Percentiles rank a stretch among this genome's conserved stretches.
phyloP scores from a whole-genome alignment of 2,329 filamentous ascomycete genomes.

The Phialophora verrucosa region DNA sequence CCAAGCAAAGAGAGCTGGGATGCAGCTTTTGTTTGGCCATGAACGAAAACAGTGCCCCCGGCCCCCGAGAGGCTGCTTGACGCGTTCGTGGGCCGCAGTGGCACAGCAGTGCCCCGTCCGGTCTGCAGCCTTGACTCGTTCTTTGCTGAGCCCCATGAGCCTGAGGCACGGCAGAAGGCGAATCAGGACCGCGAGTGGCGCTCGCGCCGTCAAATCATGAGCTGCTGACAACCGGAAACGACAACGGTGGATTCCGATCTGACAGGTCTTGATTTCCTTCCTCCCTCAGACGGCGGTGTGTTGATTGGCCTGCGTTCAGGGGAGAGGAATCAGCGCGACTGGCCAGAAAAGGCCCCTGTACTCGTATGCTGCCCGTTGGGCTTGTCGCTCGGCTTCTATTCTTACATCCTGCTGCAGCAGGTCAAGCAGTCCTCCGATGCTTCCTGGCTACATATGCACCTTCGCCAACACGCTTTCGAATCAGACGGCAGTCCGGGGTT shows the following conservation, averaged over 20 bases:
- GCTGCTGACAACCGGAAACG: conserved; percentile 13
- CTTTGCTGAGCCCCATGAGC: conserved; percentile 17
- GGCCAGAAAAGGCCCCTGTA: not conserved
- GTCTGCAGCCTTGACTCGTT: conserved; percentile 6
- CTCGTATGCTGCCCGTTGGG: not conserved
- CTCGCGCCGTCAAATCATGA: conserved; percentile 9
- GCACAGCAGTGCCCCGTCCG: conserved; percentile 17
- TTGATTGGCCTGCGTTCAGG: conserved; percentile 16
- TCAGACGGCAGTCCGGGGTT: not conserved
- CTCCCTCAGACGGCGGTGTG: conserved; percentile 6
- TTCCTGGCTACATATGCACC: not conserved
- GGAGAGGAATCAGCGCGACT: not conserved
- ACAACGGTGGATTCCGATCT: conserved; percentile 7
- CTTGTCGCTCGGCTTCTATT: conserved; percentile 23
- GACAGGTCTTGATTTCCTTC: conserved; percentile 20
- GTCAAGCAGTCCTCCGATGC: not conserved
- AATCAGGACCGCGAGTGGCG: conserved; percentile 19
- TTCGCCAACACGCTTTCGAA: not conserved
- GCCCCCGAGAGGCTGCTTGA: conserved; percentile 17
- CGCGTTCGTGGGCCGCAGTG: conserved; percentile 16
- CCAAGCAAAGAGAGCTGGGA: not conserved
- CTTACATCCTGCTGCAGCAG: conserved; percentile 19
- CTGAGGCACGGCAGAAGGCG: conserved; percentile 4
- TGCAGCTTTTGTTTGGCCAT: conserved; percentile 7
- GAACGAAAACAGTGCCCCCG: conserved; percentile 1